Evolutionary conservation across 352 stramenopile genomes (phyloP).

Genomic region (Pythium myriotylum): DNA sequence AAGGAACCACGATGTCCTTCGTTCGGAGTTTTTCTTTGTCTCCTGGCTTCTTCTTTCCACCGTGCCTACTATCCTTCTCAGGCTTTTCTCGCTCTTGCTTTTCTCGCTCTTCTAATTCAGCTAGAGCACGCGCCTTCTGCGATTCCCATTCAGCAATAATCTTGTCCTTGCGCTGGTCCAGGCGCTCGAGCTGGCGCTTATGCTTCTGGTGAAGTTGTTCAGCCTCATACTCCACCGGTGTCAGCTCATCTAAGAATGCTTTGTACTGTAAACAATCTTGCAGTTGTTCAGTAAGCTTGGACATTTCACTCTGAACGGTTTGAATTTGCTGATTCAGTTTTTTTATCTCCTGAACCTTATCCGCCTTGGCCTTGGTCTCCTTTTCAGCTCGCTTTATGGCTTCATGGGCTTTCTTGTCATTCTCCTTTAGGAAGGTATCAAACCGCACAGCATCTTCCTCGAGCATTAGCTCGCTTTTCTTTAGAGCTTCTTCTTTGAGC

Average conservation of each 20-base stretch:
- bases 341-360: constrained; percentile 96
- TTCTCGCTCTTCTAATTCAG: constrained; percentile 75
- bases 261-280: constrained; percentile 95
- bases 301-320: constrained; percentile 93
- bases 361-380: constrained; percentile 93
- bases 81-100: constrained; percentile 53
- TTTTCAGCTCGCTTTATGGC: constrained; percentile 94
- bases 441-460: constrained; percentile 96
- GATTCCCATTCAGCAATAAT: constrained; percentile 70
- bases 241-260: constrained; percentile 92
- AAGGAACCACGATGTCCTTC: constrained; percentile 50
- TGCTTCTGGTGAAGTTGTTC: constrained; percentile 84
- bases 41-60: constrained; percentile 42
- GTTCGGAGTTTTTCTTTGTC: constrained; percentile 44
- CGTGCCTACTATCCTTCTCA: constrained; percentile 52
- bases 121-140: constrained; percentile 50
- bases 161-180: constrained; percentile 76
- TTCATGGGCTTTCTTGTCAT: constrained; percentile 96
- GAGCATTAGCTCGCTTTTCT: constrained; percentile 95
- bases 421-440: constrained; percentile 97
- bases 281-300: constrained; percentile 93
- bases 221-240: constrained; percentile 79
- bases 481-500: constrained; percentile 94
- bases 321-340: constrained; percentile 96
- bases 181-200: constrained; percentile 53